A percentile compares a stretch with the other conserved stretches of the same genome.
Conservation (phyloP, 2,329 filamentous ascomycete species). For the Cryphonectria carpinicola region DNA sequence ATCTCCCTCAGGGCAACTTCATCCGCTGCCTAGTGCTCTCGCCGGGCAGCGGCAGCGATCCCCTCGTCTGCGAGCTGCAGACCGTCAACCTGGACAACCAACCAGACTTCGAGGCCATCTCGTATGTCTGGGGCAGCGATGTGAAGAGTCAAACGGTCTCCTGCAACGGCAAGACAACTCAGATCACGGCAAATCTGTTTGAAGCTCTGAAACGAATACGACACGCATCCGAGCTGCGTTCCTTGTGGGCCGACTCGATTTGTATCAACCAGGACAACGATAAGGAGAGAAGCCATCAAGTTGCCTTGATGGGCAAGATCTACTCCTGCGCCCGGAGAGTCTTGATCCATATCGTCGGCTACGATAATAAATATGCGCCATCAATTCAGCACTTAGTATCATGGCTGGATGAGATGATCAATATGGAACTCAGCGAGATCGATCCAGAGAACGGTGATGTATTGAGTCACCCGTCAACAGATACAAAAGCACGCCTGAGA, state of each 20-base stretch:
- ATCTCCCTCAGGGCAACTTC: neutral
- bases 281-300: neutral
- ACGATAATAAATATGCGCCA: neutral
- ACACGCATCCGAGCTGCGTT: neutral
- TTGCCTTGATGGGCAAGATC: neutral
- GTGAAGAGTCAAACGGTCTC: neutral
- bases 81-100: neutral
- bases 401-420: neutral
- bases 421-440: neutral
- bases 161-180: neutral
- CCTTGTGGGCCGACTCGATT: neutral
- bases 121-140: neutral
- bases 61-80: neutral
- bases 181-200: neutral
- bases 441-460: neutral
- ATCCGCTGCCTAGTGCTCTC: neutral
- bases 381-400: neutral
- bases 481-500: neutral
- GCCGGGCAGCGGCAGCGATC: neutral
- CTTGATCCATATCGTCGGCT: neutral
- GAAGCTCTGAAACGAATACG: neutral
- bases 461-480: too few species aligned
- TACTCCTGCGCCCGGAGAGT: neutral
- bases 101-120: neutral
- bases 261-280: neutral